phyloP scores from a whole-genome alignment of 805 yeast species.

The Candida tammaniensis region DNA sequence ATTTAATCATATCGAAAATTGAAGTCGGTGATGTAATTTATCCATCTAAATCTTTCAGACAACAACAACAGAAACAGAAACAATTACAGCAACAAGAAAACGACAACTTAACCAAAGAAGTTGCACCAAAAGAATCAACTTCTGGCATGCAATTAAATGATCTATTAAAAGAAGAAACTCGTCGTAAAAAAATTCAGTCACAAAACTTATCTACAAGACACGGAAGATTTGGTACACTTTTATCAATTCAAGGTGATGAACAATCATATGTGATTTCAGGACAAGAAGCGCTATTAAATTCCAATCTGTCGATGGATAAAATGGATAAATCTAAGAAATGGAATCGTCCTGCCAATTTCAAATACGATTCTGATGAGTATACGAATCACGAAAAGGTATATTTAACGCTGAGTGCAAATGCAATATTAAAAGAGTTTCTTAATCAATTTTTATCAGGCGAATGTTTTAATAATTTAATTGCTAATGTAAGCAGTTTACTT shows the following conservation, averaged over 20 bases:
- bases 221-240: conserved; percentile 84
- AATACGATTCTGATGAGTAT: conserved; percentile 41
- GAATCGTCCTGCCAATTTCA: conserved; percentile 42
- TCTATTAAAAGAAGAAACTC: conserved; percentile 59
- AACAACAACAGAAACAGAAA: background rate
- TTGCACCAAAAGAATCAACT: background rate
- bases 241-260: conserved; percentile 66
- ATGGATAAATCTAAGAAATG: conserved; percentile 70
- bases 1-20: conserved; percentile 58
- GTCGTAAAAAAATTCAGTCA: conserved; percentile 46
- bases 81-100: background rate
- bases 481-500: conserved; percentile 45
- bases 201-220: conserved; percentile 69
- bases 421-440: conserved; percentile 45
- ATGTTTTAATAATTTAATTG: conserved; percentile 67
- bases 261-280: conserved; percentile 64
- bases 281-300: conserved; percentile 56
- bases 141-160: conserved; percentile 44
- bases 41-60: background rate
- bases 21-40: conserved; percentile 34
- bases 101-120: background rate
- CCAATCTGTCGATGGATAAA: conserved; percentile 53
- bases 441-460: conserved; percentile 62
- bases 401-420: conserved; percentile 24
- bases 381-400: conserved; percentile 23